phyloP scores from a whole-genome alignment of 495 filamentous ascomycete genomes.

The Lasiosphaeria hispida region DNA sequence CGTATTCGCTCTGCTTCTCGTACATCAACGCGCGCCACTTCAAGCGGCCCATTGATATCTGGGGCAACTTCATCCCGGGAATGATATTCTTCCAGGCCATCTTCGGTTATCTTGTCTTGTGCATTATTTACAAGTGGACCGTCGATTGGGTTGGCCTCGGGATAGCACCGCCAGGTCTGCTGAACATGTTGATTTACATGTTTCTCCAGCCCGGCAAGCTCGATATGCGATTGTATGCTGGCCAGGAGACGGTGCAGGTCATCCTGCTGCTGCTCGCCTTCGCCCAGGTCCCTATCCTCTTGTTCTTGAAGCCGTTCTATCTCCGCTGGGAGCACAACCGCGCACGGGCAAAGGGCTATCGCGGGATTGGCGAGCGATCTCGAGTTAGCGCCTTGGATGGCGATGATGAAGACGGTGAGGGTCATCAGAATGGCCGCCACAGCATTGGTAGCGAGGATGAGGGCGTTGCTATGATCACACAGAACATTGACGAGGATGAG shows the following conservation, averaged over 20 bases:
- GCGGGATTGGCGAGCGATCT: constrained; percentile 83
- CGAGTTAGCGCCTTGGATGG: constrained; percentile 82
- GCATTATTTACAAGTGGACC: constrained; percentile 95
- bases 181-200: constrained; percentile 99
- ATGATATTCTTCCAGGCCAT: constrained; percentile 99
- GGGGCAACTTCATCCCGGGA: constrained; percentile 93
- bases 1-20: constrained; percentile 90
- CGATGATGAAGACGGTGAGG: constrained; percentile 67
- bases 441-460: constrained; percentile 80
- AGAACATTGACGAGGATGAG: constrained; percentile 66
- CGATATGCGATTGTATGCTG: constrained; percentile 66
- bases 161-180: constrained; percentile 72
- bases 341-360: constrained; percentile 82
- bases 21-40: constrained; percentile 93
- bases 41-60: constrained; percentile 89
- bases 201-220: constrained; percentile 84
- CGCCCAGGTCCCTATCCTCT: constrained; percentile 79
- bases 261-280: constrained; percentile 80
- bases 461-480: constrained; percentile 86
- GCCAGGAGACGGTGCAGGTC: constrained; percentile 73
- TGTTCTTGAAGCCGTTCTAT: constrained; percentile 94
- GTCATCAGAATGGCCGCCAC: constrained; percentile 54
- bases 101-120: constrained; percentile 93
- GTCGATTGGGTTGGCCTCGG: constrained; percentile 74
- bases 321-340: constrained; percentile 89